Evolutionary conservation across 2,329 filamentous ascomycete genomes (phyloP), one percentile per base, ranked within the genome.

Genomic region (Xylariaceae sp.): DNA sequence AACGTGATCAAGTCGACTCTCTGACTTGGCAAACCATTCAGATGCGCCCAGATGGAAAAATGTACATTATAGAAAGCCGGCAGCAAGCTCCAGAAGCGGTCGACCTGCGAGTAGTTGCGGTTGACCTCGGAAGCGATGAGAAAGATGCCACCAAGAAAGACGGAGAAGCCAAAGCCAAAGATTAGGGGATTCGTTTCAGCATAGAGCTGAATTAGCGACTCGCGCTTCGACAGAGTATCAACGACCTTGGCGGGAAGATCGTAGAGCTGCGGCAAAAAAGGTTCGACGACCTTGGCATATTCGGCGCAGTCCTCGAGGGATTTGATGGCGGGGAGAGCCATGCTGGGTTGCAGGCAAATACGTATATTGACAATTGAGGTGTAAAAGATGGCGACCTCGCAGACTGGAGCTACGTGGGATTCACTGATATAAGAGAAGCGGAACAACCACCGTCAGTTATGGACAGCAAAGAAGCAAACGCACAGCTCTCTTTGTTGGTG

Each of bases 51-150:
- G n/a, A 84, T 63, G 36, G 84, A 81, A 67, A 89, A 94, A 71
- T 99, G 92, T 6, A 84, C 80, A 67, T 94, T 88, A 72, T 96
- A 97, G 46, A 96, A 66, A 7, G 89, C 87, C 1, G 94, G 94
- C 46, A 99, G 73, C 55, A 99, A 78, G 66, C 90, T 94, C 94
- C 94, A 99, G 62, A 87, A 74, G 45, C 94, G 84, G 70, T 99
- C 94, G 40, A 99, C 87, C 72, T 99, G 94, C n/a, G 92, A 97
- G 70, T 92, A 97, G 71, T 99, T 99, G 65, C 81, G 82, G 73
- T 95, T 97, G 73, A 90, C 72, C 71, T 97, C 93, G 1, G 91
- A 89, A 5, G 84, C 75, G 31, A 93, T 65, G 19, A 96, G 75
- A 63, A 95, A 88, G 28, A 94, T 64, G 5, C 80, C 79, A 1